Base-by-base conservation (phyloP, 768 basidiomycete species). In the Pholiota conissans region DNA sequence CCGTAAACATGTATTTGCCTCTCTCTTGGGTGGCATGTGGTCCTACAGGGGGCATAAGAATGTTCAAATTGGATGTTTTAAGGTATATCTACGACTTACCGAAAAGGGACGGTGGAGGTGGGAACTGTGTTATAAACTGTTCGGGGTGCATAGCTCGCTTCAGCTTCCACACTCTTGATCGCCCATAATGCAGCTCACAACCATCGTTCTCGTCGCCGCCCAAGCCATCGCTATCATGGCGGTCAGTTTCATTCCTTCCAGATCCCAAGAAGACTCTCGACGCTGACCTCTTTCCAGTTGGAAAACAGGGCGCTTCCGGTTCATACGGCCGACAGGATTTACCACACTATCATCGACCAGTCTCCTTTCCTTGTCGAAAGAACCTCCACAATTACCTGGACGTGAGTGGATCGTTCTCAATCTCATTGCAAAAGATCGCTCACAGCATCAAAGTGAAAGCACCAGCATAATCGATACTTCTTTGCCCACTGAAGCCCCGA, bases 381-480 rank as follows among this genome's bases (percentile, higher is more conserved):
- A 20, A 73, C 73, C 2, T 65, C 64, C 18, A 67, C 67, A 20
- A 30, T 68, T 18, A 59, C 63, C 18, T 74, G 73, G 73, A 74
- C 72, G 71, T 73, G 59, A 63, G 73, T 66, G n/a, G 3, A 34
- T 10, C 26, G 8, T 5, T 5, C 7, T 48, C 28, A 16, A 14
- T 46, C 16, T n/a, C 1, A 14, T 42, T 54, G 26, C 18, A 22
- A 7, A n/a, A 30, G 9, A 27, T 42, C 22, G 27, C 49, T 29
- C 26, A 22, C 40, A 20, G 10, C 8, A 10, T 28, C 14, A 34
- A 22, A 62, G 61, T 13, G 53, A 58, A 53, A 52, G 57, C 16
- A 28, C 57, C 39, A 56, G 49, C 28, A 59, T 58, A 27, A 56
- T 18, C 28, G 49, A 29, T 39, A 46, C 50, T 5, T 22, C 30